Evolutionary conservation across 257 asterid genomes (phyloP), one percentile per base, ranked within the genome.

Genomic region (Anisodus tanguticus): DNA sequence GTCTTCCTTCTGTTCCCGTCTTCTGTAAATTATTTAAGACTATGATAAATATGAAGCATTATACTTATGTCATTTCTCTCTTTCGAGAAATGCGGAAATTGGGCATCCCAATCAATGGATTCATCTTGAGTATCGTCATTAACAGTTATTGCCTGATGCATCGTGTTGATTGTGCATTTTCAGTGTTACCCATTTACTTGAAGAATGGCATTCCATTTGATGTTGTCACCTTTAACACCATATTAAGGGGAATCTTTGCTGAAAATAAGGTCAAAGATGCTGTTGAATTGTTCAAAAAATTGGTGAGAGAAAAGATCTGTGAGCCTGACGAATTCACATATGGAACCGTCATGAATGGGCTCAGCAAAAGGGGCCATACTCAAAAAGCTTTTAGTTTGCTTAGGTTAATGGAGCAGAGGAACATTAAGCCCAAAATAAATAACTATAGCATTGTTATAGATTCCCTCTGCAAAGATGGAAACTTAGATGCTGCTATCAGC

Each of bases 311-410:
- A 26, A 70, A 83, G 1, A 12, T 82, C 9, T 85, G 89, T 47
- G 87, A 59, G 77, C 86, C 84, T 4, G 1, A 85, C 7, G 76
- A 11, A n/a, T 31, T 88, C 22, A 45, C 58, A 4, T 87, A 39
- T 26, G 69, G 45, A 51, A 66, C 49, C 3, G 79, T 86, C 1
- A 53, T 84, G 2, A 76, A 85, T 47, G 90, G 90, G 3, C 82
- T 87, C 16, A 84, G 90, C 60, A 89, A 89, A 82, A 83, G 68
- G 22, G 89, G 89, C 2, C 66, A 77, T 43, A 85, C 90, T 17
- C 3, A 35, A 0, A 19, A 55, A 77, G 88, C 86, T 13, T 0
- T 85, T 6, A 58, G 82, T 59, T 60, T 80, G 59, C 83, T 83
- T 17, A 13, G 60, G 58, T 12, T 82, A 45, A 45, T 70, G 68